Evolutionary conservation across 2,329 filamentous ascomycete genomes (phyloP).

Genomic region (Penicillium sp.): DNA sequence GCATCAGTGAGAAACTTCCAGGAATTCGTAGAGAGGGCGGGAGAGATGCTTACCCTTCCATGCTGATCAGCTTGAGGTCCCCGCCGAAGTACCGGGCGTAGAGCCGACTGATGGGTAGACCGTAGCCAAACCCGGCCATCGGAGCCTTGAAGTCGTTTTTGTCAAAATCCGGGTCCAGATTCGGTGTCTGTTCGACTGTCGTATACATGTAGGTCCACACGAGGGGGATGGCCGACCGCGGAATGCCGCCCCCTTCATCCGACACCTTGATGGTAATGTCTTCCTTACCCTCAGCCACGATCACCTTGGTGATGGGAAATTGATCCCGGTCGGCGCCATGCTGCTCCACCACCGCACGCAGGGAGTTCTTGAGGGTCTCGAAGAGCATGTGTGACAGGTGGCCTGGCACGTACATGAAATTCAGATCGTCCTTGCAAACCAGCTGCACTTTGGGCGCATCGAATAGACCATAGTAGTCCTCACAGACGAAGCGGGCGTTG

Average conservation of each 20-base stretch:
- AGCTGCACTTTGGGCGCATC: slow-evolving; percentile 96
- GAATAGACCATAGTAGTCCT: slow-evolving; percentile 96
- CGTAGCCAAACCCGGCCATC: slow-evolving; percentile 99
- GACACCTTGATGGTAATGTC: slow-evolving; percentile 99
- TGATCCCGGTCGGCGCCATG: slow-evolving; percentile 94
- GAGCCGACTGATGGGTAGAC: slow-evolving; percentile 85
- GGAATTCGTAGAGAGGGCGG: background rate
- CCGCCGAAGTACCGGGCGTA: slow-evolving; percentile 98
- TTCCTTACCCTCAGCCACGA: slow-evolving; percentile 95
- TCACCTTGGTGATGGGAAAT: slow-evolving; percentile 94
- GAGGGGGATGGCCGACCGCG: slow-evolving; percentile 84
- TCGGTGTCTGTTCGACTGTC: slow-evolving; percentile 93
- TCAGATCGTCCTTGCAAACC: slow-evolving; percentile 86
- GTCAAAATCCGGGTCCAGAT: slow-evolving; percentile 93
- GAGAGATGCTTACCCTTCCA: slow-evolving; percentile 78
- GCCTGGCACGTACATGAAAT: slow-evolving; percentile 99
- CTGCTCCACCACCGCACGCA: slow-evolving; percentile 92
- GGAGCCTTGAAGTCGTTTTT: slow-evolving; percentile 99
- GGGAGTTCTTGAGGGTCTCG: slow-evolving; percentile 96
- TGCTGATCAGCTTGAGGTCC: slow-evolving; percentile 95
- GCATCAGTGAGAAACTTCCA: slow-evolving; percentile 13
- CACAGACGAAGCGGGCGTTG: slow-evolving; percentile 97
- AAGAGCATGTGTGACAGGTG: slow-evolving; percentile 99
- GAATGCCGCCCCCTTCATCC: slow-evolving; percentile 94
- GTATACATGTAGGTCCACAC: slow-evolving; percentile 99